A percentile compares a stretch with the other conserved stretches of the same genome.
Evolutionary conservation across 2,329 filamentous ascomycete genomes (phyloP).

Genomic region (Paramyrothecium sp.): DNA sequence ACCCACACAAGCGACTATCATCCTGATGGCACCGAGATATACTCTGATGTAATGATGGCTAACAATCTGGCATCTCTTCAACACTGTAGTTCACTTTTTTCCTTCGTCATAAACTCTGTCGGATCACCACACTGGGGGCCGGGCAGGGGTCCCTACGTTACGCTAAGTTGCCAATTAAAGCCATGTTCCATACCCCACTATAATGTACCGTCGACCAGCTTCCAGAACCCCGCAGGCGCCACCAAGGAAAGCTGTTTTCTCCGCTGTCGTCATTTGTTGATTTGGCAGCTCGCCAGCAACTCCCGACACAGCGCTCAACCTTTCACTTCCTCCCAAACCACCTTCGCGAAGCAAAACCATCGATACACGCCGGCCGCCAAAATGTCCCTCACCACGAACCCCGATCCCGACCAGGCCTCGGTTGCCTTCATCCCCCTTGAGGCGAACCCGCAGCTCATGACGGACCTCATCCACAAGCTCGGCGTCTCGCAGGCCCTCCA

Average conservation of each 20-base stretch:
- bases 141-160: too few relatives aligned
- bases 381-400: conserved; percentile 35
- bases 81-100: too few relatives aligned
- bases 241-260: neutral
- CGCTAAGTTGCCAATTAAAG: neutral
- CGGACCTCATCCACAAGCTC: conserved; percentile 74
- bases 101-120: too few relatives aligned
- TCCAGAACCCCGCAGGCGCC: neutral
- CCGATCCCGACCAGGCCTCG: conserved; percentile 34
- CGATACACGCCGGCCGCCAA: neutral
- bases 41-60: too few relatives aligned
- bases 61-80: too few relatives aligned
- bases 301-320: neutral
- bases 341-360: neutral
- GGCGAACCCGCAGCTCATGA: conserved; percentile 88
- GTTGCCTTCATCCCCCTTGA: conserved; percentile 60
- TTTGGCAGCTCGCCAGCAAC: neutral
- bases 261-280: neutral
- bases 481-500: conserved; percentile 75
- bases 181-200: neutral
- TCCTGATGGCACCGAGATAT: too few relatives aligned
- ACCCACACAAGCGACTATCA: too few relatives aligned
- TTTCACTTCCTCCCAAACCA: neutral
- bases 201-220: neutral
- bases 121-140: too few relatives aligned